Evolutionary conservation across 495 filamentous ascomycete genomes (phyloP).

Genomic region (Penicilliopsis zonata): DNA sequence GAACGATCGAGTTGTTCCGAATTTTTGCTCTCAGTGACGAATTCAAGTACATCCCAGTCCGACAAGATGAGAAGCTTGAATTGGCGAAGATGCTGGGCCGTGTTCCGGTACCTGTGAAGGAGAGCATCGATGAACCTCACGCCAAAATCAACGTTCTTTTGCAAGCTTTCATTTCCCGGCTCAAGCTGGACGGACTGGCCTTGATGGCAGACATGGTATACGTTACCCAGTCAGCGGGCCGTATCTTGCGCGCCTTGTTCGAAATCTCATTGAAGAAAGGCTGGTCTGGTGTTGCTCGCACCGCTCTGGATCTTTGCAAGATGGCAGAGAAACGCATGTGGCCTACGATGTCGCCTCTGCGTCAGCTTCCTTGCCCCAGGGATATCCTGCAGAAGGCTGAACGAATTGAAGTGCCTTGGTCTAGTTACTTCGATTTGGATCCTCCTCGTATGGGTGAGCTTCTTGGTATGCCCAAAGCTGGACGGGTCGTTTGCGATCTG

Average conservation of each 20-base stretch:
- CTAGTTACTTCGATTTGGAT: slow-evolving; percentile 88
- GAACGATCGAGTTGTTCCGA: slow-evolving; percentile 87
- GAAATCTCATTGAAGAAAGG: slow-evolving; percentile 94
- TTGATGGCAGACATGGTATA: slow-evolving; percentile 99
- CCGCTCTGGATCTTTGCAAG: slow-evolving; percentile 90
- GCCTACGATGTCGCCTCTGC: slow-evolving; percentile 92
- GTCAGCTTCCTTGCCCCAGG: slow-evolving; percentile 78
- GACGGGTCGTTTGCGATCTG: slow-evolving; percentile 70
- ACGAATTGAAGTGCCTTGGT: slow-evolving; percentile 88
- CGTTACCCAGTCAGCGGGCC: slow-evolving; percentile 93
- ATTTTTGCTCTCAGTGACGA: slow-evolving; percentile 96
- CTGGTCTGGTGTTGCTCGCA: slow-evolving; percentile 89
- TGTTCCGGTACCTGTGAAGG: slow-evolving; percentile 94
- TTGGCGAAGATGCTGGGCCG: slow-evolving; percentile 79
- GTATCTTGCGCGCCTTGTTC: slow-evolving; percentile 90
- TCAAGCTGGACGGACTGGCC: slow-evolving; percentile 87
- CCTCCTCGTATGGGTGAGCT: slow-evolving; percentile 95
- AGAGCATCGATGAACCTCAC: slow-evolving; percentile 91
- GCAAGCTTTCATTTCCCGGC: slow-evolving; percentile 90
- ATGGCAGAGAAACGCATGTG: slow-evolving; percentile 99
- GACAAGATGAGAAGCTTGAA: slow-evolving; percentile 95
- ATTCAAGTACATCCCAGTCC: slow-evolving; percentile 98
- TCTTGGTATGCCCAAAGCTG: slow-evolving; percentile 82
- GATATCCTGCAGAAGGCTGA: slow-evolving; percentile 90
- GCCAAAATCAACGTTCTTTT: slow-evolving; percentile 99